These are phyloP conservation scores for Emydomyces testavorans DNA, from an alignment of 2,329 filamentous ascomycete genomes.

Conservation along the genomic window DNA sequence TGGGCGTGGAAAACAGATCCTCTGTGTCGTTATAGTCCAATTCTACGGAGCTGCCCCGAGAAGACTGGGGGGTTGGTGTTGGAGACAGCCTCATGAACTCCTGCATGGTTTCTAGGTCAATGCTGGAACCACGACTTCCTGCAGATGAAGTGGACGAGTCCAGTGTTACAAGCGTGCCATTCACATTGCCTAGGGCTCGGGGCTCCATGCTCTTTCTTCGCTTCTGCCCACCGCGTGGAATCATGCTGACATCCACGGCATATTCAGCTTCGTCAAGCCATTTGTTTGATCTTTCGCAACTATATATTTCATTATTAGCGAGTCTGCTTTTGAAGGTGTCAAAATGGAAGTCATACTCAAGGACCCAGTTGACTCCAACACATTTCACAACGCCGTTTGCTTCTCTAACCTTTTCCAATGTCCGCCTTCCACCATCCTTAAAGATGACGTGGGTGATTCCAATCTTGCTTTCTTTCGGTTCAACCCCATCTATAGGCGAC, in stretches of 20 bases:
- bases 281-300: conserved; percentile 62
- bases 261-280: conserved; percentile 67
- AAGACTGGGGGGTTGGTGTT: conserved; percentile 19
- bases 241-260: conserved; percentile 53
- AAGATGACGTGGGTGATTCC: conserved; percentile 82
- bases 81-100: conserved; percentile 28
- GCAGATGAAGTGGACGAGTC: conserved; percentile 22
- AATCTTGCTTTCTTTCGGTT: conserved; percentile 40
- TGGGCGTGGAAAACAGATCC: conserved; percentile 4
- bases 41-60: conserved; percentile 3
- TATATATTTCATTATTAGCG: conserved; percentile 25
- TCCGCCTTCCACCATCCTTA: conserved; percentile 73
- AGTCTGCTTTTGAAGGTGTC: background rate
- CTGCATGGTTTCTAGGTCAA: conserved; percentile 24
- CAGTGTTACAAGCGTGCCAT: conserved; percentile 47
- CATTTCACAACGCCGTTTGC: conserved; percentile 66
- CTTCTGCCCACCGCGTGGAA: conserved; percentile 59
- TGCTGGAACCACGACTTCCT: conserved; percentile 23
- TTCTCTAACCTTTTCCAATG: conserved; percentile 62
- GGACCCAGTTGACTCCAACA: conserved; percentile 77
- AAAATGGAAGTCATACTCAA: conserved; percentile 54
- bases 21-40: conserved; percentile 1
- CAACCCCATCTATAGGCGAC: conserved; percentile 26
- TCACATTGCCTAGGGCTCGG: conserved; percentile 55
- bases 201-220: conserved; percentile 76